A percentile compares a stretch with the other conserved stretches of the same genome.
These are phyloP conservation scores for Nemania sp. DNA, from an alignment of 2,329 filamentous ascomycete species.

Conservation along the genomic window DNA sequence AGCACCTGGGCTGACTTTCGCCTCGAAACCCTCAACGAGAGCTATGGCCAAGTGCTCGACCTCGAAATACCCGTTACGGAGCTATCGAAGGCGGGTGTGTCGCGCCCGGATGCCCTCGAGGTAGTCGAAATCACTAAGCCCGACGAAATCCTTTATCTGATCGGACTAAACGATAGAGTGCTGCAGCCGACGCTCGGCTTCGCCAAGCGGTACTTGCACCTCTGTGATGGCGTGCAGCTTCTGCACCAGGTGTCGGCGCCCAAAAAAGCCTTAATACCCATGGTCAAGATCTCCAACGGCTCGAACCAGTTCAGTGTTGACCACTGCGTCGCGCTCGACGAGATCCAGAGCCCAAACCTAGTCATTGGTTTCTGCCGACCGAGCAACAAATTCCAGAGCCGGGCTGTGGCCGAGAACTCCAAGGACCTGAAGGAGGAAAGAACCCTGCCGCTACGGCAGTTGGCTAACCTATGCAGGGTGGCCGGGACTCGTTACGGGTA, in stretches of 20 bases:
- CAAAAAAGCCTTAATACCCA: too few relatives aligned
- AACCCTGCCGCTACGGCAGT: not conserved
- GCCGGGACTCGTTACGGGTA: not conserved
- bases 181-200: not conserved
- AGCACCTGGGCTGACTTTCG: not conserved
- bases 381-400: not conserved
- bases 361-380: not conserved
- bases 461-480: not conserved
- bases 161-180: not conserved
- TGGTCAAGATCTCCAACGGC: too few relatives aligned
- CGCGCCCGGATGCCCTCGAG: not conserved
- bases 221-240: not conserved
- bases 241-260: not conserved
- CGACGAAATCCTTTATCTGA: not conserved
- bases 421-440: not conserved
- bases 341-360: not conserved
- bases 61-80: not conserved
- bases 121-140: not conserved
- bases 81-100: not conserved
- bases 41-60: not conserved
- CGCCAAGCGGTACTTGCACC: not conserved
- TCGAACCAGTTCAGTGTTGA: not conserved
- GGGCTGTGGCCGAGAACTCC: not conserved
- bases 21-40: not conserved
- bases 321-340: not conserved